Percentiles rank a stretch among this genome's conserved stretches.
Conservation (phyloP, 352 stramenopile species). For the Pythium aquatile region DNA sequence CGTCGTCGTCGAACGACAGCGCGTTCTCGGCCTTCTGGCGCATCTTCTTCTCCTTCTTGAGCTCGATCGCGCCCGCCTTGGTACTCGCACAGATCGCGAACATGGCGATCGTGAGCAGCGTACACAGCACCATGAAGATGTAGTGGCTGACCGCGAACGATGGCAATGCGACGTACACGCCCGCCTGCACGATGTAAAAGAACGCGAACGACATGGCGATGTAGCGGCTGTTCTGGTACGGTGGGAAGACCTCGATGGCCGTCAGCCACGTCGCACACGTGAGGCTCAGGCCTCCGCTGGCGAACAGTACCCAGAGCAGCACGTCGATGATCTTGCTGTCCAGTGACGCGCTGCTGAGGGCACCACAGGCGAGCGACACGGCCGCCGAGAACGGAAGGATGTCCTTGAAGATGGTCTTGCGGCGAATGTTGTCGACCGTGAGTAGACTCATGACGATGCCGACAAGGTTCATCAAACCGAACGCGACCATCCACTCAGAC, state of each 20-base stretch:
- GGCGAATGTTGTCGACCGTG: slow-evolving; percentile 80
- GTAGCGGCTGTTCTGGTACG: slow-evolving; percentile 69
- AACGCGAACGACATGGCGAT: slow-evolving; percentile 70
- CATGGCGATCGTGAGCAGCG: slow-evolving; percentile 71
- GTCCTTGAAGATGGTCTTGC: slow-evolving; percentile 89
- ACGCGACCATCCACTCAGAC: slow-evolving; percentile 79
- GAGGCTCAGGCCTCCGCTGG: slow-evolving; percentile 61
- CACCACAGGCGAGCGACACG: slow-evolving; percentile 60
- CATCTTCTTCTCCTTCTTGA: slow-evolving; percentile 84
- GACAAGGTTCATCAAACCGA: slow-evolving; percentile 71
- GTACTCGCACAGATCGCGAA: slow-evolving; percentile 78
- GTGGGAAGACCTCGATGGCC: slow-evolving; percentile 82
- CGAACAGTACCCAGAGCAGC: slow-evolving; percentile 64
- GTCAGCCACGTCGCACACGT: slow-evolving; percentile 82
- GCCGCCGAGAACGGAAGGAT: slow-evolving; percentile 67
- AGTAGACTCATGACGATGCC: slow-evolving; percentile 67
- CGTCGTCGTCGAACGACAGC: slow-evolving; percentile 37
- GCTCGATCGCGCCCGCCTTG: slow-evolving; percentile 79
- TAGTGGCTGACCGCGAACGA: slow-evolving; percentile 79
- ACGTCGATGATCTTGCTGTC: slow-evolving; percentile 51
- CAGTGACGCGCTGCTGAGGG: slow-evolving; percentile 46
- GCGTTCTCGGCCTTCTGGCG: slow-evolving; percentile 52
- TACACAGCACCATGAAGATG: slow-evolving; percentile 64
- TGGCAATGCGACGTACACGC: slow-evolving; percentile 56
- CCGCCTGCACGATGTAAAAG: slow-evolving; percentile 74